Percentiles rank a stretch among this genome's conserved stretches.
phyloP scores from a whole-genome alignment of 805 yeast genomes.

The Komagataella pseudopastoris region DNA sequence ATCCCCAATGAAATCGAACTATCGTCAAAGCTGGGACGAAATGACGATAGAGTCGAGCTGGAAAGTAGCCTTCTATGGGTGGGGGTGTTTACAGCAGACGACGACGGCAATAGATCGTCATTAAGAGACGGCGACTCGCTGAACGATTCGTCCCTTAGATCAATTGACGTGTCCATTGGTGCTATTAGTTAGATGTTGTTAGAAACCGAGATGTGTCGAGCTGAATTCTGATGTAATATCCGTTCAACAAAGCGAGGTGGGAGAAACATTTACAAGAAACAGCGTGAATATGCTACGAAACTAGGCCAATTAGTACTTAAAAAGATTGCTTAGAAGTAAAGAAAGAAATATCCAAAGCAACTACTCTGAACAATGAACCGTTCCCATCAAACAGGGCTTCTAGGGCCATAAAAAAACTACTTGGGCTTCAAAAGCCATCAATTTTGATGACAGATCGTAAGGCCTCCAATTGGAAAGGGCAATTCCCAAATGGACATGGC shows the following conservation, averaged over 20 bases:
- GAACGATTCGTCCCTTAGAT: not conserved
- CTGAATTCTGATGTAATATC: not conserved
- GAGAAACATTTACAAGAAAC: not conserved
- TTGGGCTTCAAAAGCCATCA: not conserved
- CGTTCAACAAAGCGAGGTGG: not conserved
- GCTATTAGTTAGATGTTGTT: not conserved
- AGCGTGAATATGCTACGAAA: not conserved
- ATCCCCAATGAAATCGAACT: slow-evolving; percentile 21
- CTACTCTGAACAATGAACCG: not conserved
- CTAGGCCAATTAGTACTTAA: not conserved
- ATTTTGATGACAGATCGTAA: not conserved
- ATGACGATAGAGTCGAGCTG: slow-evolving; percentile 12
- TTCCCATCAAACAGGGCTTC: not conserved
- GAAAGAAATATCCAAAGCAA: not conserved
- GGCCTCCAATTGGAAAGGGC: not conserved
- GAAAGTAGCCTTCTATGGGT: slow-evolving; percentile 11
- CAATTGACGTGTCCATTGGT: not conserved
- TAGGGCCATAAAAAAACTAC: not conserved
- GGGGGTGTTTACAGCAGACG: slow-evolving; percentile 1
- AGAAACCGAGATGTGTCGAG: not conserved
- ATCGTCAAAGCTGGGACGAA: slow-evolving; percentile 19
- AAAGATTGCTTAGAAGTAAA: not conserved
- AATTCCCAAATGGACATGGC: not conserved
- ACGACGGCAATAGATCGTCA: not conserved
- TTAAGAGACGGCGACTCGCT: not conserved